Percentiles rank a stretch among this genome's conserved stretches.
phyloP scores from a whole-genome alignment of 306 rosid species.

The Boehmeria nivea region DNA sequence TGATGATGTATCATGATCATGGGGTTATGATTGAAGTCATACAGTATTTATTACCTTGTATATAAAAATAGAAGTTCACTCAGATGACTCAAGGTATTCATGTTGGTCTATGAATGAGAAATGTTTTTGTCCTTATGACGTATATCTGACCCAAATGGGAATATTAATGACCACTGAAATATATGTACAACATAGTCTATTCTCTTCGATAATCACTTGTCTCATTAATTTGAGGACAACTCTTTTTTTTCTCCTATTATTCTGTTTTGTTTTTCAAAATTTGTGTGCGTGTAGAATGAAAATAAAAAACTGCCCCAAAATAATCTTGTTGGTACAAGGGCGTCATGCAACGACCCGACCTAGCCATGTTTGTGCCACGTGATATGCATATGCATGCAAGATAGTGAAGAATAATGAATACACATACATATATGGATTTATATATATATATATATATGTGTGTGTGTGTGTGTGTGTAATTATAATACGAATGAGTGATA shows the following conservation, averaged over 20 bases:
- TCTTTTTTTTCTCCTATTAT: not conserved
- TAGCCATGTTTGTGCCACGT: constrained; percentile 61
- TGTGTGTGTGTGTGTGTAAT: too few species aligned
- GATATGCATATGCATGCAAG: constrained; percentile 50
- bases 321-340: constrained; percentile 8
- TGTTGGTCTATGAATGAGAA: constrained; percentile 4
- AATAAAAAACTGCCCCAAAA: not conserved
- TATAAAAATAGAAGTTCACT: not conserved
- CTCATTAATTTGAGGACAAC: not conserved
- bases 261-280: not conserved
- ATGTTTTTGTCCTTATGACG: not conserved
- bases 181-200: not conserved
- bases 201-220: constrained; percentile 2
- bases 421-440: not conserved
- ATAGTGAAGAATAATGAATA: not conserved
- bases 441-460: not conserved
- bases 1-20: too few species aligned
- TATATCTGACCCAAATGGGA: not conserved
- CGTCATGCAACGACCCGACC: constrained; percentile 52
- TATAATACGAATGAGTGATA: too few species aligned
- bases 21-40: too few species aligned
- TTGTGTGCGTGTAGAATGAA: too few species aligned
- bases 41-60: not conserved
- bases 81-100: not conserved
- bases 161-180: constrained; percentile 1